Conservation (phyloP, 495 filamentous ascomycete species). For the Neurospora sp. region DNA sequence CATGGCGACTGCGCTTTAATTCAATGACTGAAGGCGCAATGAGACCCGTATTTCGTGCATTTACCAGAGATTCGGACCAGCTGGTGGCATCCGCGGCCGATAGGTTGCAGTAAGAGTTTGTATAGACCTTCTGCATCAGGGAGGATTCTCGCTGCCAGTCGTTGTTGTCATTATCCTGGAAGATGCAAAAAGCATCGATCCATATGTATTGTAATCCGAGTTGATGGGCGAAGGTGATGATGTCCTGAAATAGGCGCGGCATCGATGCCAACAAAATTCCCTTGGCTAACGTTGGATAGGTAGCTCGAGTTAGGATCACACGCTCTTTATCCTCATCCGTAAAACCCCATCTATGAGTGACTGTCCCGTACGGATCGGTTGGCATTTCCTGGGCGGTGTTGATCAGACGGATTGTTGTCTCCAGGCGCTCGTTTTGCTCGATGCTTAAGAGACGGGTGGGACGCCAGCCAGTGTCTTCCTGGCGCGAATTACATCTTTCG, state of each 20-base stretch:
- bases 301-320: not conserved
- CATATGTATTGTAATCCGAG: not conserved
- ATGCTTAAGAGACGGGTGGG: not conserved
- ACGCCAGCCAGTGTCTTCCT: not conserved
- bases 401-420: not conserved
- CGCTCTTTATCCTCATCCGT: not conserved
- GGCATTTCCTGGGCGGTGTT: not conserved
- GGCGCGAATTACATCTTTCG: not conserved
- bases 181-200: not conserved
- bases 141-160: slow-evolving; percentile 1
- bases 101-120: not conserved
- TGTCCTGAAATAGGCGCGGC: not conserved
- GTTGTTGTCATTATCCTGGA: not conserved
- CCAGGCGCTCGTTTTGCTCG: not conserved
- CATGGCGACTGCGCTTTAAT: not conserved
- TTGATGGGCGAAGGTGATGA: not conserved
- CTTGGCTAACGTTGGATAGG: not conserved
- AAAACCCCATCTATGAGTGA: slow-evolving; percentile 1
- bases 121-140: slow-evolving; percentile 1
- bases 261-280: not conserved
- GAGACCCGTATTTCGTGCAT: not conserved
- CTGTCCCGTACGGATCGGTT: not conserved
- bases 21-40: not conserved
- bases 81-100: not conserved
- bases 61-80: not conserved